Evolutionary conservation across 257 asterid genomes (phyloP), one percentile per base, ranked within the genome.

Genomic region (Craterostigma plantagineum): DNA sequence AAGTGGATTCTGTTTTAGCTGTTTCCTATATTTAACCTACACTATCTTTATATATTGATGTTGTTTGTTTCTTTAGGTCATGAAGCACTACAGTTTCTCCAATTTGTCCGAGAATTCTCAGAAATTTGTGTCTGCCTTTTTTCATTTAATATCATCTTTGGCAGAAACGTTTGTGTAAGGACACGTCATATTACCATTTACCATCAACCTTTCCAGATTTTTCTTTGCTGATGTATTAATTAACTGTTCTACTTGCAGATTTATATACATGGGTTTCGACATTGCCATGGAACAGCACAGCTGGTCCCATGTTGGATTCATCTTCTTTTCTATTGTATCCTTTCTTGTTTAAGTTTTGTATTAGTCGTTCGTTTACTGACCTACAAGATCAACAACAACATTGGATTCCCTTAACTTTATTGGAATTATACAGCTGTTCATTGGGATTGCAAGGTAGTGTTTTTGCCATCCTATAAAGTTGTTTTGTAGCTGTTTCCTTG

Each of bases 311-410:
- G 51, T 83, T 67, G 98, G 98, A 72, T 90, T 90, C 58, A 90
- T 90, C 72, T 79, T 79, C 57, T 87, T 83, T 72, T 90, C 98
- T 61, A 72, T 90, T 56, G 95, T 90, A 82, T 90, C 95, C 98
- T 79, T 64, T 16, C 36, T 41, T 56, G 38, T 44, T 33, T 9
- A 47, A 38, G 17, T 51, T 18, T 46, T 34, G 39, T 40, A 34
- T 38, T 33, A 16, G 50, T 48, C 34, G 14, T 46, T 45, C 35
- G 44, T 54, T 58, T 16, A 38, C 59, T n/a, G 51, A 11, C 52
- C n/a, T n/a, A n/a, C n/a, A 44, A 36, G 36, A n/a, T 16, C 48
- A 14, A 50, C 18, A n/a, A n/a, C n/a, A 16, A 49, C 43, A 40
- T 35, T 34, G n/a, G 51, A 59, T n/a, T 56, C 56, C 67, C 81